Evolutionary conservation across 306 rosid genomes (phyloP).

Genomic region (Gastrolobium villosum): DNA sequence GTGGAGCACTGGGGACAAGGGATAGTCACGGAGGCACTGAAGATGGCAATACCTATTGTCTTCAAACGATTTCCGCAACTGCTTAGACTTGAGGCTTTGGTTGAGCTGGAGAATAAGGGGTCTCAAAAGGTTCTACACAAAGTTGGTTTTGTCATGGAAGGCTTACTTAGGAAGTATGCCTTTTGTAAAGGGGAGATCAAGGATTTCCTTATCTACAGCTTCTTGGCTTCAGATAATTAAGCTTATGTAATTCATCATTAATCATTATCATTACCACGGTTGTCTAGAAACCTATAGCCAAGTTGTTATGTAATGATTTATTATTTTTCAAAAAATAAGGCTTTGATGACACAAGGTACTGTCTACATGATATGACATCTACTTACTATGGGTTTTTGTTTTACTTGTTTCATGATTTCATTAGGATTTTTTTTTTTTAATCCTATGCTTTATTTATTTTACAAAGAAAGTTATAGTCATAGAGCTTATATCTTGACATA

Average conservation of each 20-base stretch:
- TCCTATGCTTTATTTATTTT: too few relatives aligned
- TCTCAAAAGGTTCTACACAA: slow-evolving; percentile 67
- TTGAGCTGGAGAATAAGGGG: slow-evolving; percentile 59
- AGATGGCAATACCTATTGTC: slow-evolving; percentile 43
- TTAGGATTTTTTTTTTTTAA: too few relatives aligned
- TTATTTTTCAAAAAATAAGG: too few relatives aligned
- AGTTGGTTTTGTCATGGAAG: slow-evolving; percentile 64
- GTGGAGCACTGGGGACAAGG: slow-evolving; percentile 66
- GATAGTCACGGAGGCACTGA: slow-evolving; percentile 55
- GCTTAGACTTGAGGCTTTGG: slow-evolving; percentile 64
- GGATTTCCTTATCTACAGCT: slow-evolving; percentile 52
- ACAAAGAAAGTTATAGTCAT: too few relatives aligned
- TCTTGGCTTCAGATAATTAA: slow-evolving; percentile 27
- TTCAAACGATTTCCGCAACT: slow-evolving; percentile 53
- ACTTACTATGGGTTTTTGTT: too few relatives aligned
- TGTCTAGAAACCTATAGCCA: too few relatives aligned
- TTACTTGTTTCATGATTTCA: too few relatives aligned
- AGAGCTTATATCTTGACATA: too few relatives aligned
- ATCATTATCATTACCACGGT: too few relatives aligned
- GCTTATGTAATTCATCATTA: not conserved
- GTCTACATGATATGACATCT: too few relatives aligned
- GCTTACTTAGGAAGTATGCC: slow-evolving; percentile 60
- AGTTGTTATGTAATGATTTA: too few relatives aligned
- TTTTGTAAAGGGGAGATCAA: slow-evolving; percentile 58
- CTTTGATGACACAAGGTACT: too few relatives aligned